Conservation (phyloP, 371 early-diverging fungal genomes). For the Gilbertella persicaria region DNA sequence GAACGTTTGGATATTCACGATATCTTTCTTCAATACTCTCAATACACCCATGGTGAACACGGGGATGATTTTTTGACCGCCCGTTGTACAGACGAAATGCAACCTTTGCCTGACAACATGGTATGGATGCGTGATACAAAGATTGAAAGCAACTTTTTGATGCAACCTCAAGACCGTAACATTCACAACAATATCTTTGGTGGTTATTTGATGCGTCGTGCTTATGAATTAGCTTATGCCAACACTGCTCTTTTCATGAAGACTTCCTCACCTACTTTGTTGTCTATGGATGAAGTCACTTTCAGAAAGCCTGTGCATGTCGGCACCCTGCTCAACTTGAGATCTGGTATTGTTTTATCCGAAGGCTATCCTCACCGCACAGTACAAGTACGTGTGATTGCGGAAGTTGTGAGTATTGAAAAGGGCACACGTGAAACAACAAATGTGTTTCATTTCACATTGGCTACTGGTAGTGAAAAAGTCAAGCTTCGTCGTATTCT, state of each 20-base stretch:
- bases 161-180: conserved; percentile 89
- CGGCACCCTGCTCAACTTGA: conserved; percentile 75
- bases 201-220: conserved; percentile 75
- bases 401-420: conserved; percentile 75
- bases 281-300: conserved; percentile 85
- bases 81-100: conserved; percentile 18
- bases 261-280: conserved; percentile 45
- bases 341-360: conserved; percentile 68
- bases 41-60: conserved; percentile 32
- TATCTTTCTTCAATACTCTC: conserved; percentile 69
- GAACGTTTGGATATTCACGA: conserved; percentile 85
- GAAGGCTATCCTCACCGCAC: conserved; percentile 51
- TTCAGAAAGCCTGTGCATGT: conserved; percentile 87
- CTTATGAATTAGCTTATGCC: conserved; percentile 80
- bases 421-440: conserved; percentile 62
- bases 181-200: conserved; percentile 95
- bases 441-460: conserved; percentile 85
- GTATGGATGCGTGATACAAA: conserved; percentile 87
- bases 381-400: conserved; percentile 71
- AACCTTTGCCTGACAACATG: conserved; percentile 56
- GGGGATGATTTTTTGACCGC: conserved; percentile 14
- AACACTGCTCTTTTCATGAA: conserved; percentile 68
- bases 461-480: conserved; percentile 32
- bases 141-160: conserved; percentile 69
- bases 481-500: conserved; percentile 37